These are phyloP conservation scores for Tulasnella sp. DNA, from an alignment of 768 basidiomycete genomes.

Conservation along the genomic window DNA sequence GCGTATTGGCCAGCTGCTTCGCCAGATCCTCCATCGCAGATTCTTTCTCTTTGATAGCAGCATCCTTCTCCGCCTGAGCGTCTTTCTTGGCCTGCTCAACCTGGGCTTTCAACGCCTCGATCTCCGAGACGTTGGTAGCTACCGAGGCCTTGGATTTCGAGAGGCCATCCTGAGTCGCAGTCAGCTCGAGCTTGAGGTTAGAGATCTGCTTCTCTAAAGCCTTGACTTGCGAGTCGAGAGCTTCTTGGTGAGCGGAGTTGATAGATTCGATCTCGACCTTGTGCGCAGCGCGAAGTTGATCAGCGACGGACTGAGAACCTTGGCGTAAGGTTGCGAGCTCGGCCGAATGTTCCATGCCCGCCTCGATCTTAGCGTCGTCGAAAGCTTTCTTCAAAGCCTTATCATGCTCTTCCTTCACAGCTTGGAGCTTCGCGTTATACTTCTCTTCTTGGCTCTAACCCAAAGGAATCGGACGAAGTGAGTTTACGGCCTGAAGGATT, in stretches of 20 bases:
- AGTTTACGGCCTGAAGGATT: background rate
- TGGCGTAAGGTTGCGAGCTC: slow-evolving; percentile 70
- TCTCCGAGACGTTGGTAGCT: slow-evolving; percentile 54
- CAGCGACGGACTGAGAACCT: slow-evolving; percentile 60
- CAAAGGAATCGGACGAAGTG: slow-evolving; percentile 7
- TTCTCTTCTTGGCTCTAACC: slow-evolving; percentile 63
- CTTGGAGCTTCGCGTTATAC: slow-evolving; percentile 63
- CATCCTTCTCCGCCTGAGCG: slow-evolving; percentile 33
- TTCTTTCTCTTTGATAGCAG: slow-evolving; percentile 52
- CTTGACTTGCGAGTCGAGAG: slow-evolving; percentile 55
- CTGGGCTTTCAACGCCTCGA: slow-evolving; percentile 56
- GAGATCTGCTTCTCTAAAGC: slow-evolving; percentile 61
- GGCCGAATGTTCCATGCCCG: slow-evolving; percentile 60
- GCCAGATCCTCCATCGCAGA: slow-evolving; percentile 62
- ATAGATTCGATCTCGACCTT: slow-evolving; percentile 57
- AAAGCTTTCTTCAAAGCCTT: slow-evolving; percentile 50
- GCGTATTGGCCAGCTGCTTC: slow-evolving; percentile 33
- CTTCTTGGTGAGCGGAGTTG: slow-evolving; percentile 59
- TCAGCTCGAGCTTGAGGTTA: slow-evolving; percentile 64
- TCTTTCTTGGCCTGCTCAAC: slow-evolving; percentile 58
- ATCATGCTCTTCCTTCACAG: slow-evolving; percentile 36
- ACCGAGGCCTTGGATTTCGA: slow-evolving; percentile 64
- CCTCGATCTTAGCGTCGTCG: slow-evolving; percentile 78
- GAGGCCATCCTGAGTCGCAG: slow-evolving; percentile 81
- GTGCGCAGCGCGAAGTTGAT: slow-evolving; percentile 64